phyloP scores from a whole-genome alignment of 768 basidiomycete species.

The Leucocoprinus leucothites region DNA sequence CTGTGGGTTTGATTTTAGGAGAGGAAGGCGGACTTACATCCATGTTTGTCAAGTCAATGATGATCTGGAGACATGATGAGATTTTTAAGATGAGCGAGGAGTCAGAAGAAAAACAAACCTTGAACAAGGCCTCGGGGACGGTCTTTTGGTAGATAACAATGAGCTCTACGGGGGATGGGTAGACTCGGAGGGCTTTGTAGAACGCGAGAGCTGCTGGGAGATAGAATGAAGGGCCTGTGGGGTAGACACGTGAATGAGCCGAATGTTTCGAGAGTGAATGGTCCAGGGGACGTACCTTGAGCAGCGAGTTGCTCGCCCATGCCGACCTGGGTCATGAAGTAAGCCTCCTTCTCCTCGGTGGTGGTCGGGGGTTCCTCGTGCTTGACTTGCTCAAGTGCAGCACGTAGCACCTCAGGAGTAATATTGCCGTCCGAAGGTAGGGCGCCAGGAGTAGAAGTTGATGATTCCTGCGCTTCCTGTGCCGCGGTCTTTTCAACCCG shows the following conservation, averaged over 20 bases:
- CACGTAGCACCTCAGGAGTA: slow-evolving; percentile 52
- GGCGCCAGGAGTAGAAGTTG: slow-evolving; percentile 29
- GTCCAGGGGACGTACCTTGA: slow-evolving; percentile 54
- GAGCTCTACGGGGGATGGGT: slow-evolving; percentile 92
- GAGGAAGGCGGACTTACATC: slow-evolving; percentile 76
- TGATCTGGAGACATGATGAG: slow-evolving; percentile 21
- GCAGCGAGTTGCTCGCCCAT: slow-evolving; percentile 81
- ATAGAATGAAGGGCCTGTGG: slow-evolving; percentile 72
- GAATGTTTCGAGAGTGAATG: background rate
- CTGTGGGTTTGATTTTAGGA: slow-evolving; percentile 21
- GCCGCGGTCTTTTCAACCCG: slow-evolving; percentile 69
- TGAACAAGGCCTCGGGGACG: slow-evolving; percentile 76
- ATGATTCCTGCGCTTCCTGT: slow-evolving; percentile 33
- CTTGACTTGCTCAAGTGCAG: slow-evolving; percentile 64
- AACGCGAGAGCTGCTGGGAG: slow-evolving; percentile 85
- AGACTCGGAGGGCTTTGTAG: slow-evolving; percentile 91
- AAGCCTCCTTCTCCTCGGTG: slow-evolving; percentile 80
- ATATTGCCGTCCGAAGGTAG: slow-evolving; percentile 25
- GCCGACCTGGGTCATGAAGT: slow-evolving; percentile 88
- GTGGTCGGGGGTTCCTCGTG: slow-evolving; percentile 63
- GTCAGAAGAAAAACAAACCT: slow-evolving; percentile 39
- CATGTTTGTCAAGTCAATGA: slow-evolving; percentile 83
- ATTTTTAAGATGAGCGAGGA: background rate
- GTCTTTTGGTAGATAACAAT: slow-evolving; percentile 95
- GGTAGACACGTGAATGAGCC: slow-evolving; percentile 7